Conservation (phyloP, 1,139 yeast genomes). For the Candida labiduridarum region DNA sequence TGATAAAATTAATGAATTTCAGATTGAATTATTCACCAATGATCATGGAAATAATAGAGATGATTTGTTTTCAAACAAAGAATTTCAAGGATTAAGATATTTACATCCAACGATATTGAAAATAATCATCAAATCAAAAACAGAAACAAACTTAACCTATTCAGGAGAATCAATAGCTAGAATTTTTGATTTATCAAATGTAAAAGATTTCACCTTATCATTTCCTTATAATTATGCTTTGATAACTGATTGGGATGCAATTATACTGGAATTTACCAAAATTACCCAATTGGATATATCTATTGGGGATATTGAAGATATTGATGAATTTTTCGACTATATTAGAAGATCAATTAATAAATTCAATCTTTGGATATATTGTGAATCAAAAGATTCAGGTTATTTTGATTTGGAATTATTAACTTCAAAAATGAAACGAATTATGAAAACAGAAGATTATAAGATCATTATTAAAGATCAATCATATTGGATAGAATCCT, state of each 20-base stretch:
- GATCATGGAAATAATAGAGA: too few relatives aligned
- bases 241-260: not conserved
- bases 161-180: not conserved
- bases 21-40: not conserved
- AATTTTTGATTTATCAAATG: not conserved
- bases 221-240: not conserved
- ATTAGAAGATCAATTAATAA: not conserved
- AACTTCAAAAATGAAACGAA: not conserved
- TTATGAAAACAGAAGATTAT: not conserved
- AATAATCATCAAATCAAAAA: not conserved
- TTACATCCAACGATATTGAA: not conserved
- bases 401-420: not conserved
- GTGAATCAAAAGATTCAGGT: not conserved
- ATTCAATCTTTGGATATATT: not conserved
- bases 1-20: not conserved
- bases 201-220: not conserved
- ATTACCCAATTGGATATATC: not conserved
- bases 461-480: not conserved
- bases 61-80: not conserved
- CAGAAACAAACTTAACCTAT: not conserved
- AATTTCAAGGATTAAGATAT: not conserved
- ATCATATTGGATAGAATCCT: not conserved
- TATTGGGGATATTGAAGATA: not conserved
- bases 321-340: not conserved
- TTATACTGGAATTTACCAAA: not conserved